Evolutionary conservation across 2,329 filamentous ascomycete species (phyloP).

Genomic region (Diaporthe batatas): DNA sequence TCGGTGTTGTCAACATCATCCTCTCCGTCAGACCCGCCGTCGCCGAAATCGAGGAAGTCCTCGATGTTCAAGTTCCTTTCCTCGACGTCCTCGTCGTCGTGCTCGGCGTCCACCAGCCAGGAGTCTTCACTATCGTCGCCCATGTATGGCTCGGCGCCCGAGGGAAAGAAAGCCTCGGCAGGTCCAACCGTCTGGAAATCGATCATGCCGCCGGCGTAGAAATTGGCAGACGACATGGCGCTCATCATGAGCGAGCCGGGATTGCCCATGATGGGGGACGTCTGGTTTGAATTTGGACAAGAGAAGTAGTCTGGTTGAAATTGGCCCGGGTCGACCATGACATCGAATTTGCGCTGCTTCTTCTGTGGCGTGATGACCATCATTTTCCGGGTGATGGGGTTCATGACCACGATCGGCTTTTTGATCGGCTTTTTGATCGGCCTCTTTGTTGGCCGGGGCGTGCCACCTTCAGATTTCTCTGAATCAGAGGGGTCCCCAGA

Average conservation of each 20-base stretch:
- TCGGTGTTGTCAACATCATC: conserved; percentile 62
- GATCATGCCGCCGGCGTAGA: conserved; percentile 66
- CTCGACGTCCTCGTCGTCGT: conserved; percentile 68
- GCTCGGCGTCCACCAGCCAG: conserved; percentile 47
- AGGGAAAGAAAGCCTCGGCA: conserved; percentile 81
- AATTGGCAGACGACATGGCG: conserved; percentile 72
- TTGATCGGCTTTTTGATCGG: conserved; percentile 69
- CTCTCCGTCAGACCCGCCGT: conserved; percentile 71
- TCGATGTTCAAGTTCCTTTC: conserved; percentile 75
- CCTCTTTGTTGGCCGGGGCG: conserved; percentile 46
- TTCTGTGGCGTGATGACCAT: conserved; percentile 73
- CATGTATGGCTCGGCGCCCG: conserved; percentile 69
- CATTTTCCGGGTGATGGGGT: conserved; percentile 70
- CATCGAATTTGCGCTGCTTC: conserved; percentile 52
- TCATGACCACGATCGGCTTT: conserved; percentile 71
- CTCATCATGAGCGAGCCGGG: conserved; percentile 84
- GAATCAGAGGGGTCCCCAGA: conserved; percentile 58
- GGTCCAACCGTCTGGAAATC: conserved; percentile 78
- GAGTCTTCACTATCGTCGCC: conserved; percentile 66
- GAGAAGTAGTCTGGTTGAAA: conserved; percentile 63
- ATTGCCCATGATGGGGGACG: conserved; percentile 73
- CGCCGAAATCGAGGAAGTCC: conserved; percentile 79
- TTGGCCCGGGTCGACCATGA: conserved; percentile 68
- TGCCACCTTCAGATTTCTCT: conserved; percentile 51
- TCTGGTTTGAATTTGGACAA: conserved; percentile 52